Evolutionary conservation across 2,329 filamentous ascomycete species (phyloP), one percentile per base, ranked within the genome.

Genomic region (Colletotrichum sansevieriae): DNA sequence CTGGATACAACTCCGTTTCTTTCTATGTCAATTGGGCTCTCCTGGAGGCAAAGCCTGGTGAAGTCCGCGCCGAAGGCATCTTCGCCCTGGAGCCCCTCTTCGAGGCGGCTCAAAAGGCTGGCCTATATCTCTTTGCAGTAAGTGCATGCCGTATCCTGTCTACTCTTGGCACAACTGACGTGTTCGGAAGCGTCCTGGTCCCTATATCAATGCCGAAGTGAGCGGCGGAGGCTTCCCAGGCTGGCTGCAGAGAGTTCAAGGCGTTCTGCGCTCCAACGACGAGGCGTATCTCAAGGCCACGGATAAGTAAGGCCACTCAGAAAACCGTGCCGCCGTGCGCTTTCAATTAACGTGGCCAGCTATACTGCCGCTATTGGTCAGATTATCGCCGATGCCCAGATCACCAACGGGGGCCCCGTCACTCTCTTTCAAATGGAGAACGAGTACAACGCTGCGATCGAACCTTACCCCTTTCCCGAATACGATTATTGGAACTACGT

Each of bases 1-100:
- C 92, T 0, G 91, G 91, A 0, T 92, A 91, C 78, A 92, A 90
- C 71, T 85, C 86, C 22, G 89, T 93, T 4, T 92, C 89, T 0
- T 91, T 93, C 76, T 94, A 94, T 75, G 82, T 88, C 7, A 85
- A 93, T 72, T 94, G 91, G 91, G 90, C 89, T 13, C 78, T 93
- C 13, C 78, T 92, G 2, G 91, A 94, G 77, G 91, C 90, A 49
- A 88, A 90, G 68, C 87, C 83, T 1, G 91, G 90, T 1, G 80
- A 87, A 6, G 92, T 91, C 76, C 82, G 81, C 11, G 90, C 88
- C 3, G 87, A 92, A 15, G 91, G 90, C 0, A 83, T 92, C 33
- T 92, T 93, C 73, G 87, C 85, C 15, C 82, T 91, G 7, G 85
- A 92, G 71, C 88, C 89, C 0, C 92, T 93, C 80, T 92, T 92